Conservation (phyloP, 2,329 filamentous ascomycete genomes). For the Talaromyces sp. region DNA sequence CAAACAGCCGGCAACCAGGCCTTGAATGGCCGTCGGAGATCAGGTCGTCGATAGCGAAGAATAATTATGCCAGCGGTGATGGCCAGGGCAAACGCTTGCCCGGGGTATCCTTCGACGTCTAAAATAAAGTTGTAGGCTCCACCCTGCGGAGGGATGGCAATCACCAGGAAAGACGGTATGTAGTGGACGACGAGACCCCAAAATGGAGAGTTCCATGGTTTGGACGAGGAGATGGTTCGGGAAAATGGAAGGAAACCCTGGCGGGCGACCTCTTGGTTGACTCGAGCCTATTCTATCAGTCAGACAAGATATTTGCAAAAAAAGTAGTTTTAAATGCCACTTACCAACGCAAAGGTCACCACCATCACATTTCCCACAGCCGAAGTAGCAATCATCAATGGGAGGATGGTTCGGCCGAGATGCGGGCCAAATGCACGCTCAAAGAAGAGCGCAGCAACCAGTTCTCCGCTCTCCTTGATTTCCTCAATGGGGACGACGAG, state of each 20-base stretch:
- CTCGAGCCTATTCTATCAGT: conserved; percentile 48
- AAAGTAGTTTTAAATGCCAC: conserved; percentile 16
- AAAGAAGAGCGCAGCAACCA: conserved; percentile 66
- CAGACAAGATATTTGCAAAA: not conserved
- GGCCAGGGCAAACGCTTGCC: conserved; percentile 57
- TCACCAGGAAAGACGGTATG: conserved; percentile 63
- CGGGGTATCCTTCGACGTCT: conserved; percentile 66
- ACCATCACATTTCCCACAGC: conserved; percentile 70
- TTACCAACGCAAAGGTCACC: conserved; percentile 63
- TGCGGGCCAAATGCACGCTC: conserved; percentile 57
- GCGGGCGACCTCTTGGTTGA: conserved; percentile 69
- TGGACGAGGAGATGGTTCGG: conserved; percentile 57
- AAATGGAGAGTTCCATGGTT: conserved; percentile 63
- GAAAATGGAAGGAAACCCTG: conserved; percentile 67
- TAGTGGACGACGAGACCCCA: conserved; percentile 66
- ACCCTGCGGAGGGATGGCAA: conserved; percentile 58
- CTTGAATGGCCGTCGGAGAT: conserved; percentile 60
- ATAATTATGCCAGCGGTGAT: conserved; percentile 56
- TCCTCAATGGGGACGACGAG: conserved; percentile 64
- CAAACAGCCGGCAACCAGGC: conserved; percentile 60
- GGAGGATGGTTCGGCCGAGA: conserved; percentile 55
- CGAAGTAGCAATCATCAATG: conserved; percentile 62
- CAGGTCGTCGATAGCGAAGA: conserved; percentile 56
- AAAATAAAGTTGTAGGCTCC: conserved; percentile 70
- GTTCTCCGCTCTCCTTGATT: conserved; percentile 61